Percentiles rank a stretch among this genome's conserved stretches.
Conservation (phyloP, 1,284 basidiomycete genomes). For the Pseudozyma hubeiensis region DNA sequence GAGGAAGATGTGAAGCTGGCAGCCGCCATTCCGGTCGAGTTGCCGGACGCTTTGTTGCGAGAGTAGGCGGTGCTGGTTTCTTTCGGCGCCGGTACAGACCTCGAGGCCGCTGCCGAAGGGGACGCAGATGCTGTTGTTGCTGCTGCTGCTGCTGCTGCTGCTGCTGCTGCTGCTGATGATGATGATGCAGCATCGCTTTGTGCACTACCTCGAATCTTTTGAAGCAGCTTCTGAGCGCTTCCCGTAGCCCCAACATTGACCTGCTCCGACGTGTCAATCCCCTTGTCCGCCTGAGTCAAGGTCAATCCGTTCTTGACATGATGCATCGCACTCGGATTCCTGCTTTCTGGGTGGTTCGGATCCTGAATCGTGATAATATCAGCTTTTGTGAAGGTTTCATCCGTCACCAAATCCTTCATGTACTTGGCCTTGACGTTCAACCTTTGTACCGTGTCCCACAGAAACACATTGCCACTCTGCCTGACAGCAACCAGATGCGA, state of each 20-base stretch:
- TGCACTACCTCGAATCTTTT: slow-evolving; percentile 24
- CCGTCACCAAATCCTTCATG: slow-evolving; percentile 83
- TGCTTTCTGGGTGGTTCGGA: slow-evolving; percentile 64
- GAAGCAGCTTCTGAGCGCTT: slow-evolving; percentile 58
- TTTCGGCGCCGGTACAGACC: not conserved
- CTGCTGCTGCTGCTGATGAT: not conserved
- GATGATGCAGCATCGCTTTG: not conserved
- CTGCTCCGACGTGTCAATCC: slow-evolving; percentile 54
- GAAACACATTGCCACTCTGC: slow-evolving; percentile 82
- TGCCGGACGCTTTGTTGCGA: slow-evolving; percentile 76
- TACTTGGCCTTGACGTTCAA: slow-evolving; percentile 78
- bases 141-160: not conserved
- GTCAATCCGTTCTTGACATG: slow-evolving; percentile 66
- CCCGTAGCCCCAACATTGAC: slow-evolving; percentile 67
- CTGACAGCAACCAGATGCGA: slow-evolving; percentile 70
- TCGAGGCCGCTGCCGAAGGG: not conserved
- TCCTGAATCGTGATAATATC: slow-evolving; percentile 86
- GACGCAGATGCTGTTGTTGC: not conserved
- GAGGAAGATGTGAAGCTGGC: slow-evolving; percentile 94
- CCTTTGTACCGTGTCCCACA: slow-evolving; percentile 77
- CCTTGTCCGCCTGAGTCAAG: slow-evolving; percentile 54
- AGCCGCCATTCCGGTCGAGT: slow-evolving; percentile 88
- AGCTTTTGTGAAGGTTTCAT: slow-evolving; percentile 83
- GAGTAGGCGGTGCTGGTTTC: slow-evolving; percentile 19
- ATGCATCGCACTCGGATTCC: slow-evolving; percentile 35